Conservation (phyloP, 2,329 filamentous ascomycete species). For the Mollisia scopiformis region DNA sequence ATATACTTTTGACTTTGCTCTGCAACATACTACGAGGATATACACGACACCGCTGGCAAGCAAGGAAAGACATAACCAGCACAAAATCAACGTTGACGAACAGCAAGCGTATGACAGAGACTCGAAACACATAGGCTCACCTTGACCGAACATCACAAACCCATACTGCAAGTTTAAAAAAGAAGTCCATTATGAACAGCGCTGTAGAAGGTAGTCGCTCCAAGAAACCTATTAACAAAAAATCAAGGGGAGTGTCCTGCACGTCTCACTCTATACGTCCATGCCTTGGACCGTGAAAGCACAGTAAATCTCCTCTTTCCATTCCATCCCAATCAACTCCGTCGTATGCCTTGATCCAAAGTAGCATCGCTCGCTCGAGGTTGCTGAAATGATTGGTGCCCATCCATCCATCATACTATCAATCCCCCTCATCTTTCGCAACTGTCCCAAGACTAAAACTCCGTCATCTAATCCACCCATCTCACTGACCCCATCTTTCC, state of each 20-base stretch:
- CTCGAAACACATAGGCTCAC: too few species aligned
- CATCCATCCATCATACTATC: background rate
- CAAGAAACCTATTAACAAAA: background rate
- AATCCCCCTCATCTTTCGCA: background rate
- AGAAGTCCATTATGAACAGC: background rate
- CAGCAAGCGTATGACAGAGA: too few species aligned
- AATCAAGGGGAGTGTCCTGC: slow-evolving; percentile 16
- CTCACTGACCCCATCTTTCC: background rate
- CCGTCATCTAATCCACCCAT: too few species aligned
- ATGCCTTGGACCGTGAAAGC: slow-evolving; percentile 13
- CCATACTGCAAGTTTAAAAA: too few species aligned
- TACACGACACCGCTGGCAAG: too few species aligned
- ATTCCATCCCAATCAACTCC: background rate
- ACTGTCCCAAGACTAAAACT: background rate
- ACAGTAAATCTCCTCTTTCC: slow-evolving; percentile 1
- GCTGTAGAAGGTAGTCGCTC: background rate
- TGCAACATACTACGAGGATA: too few species aligned
- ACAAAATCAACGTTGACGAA: too few species aligned
- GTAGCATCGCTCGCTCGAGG: background rate
- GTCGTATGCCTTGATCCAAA: background rate
- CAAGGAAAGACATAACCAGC: too few species aligned
- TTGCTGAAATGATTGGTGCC: background rate
- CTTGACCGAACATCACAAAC: too few species aligned
- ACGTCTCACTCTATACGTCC: slow-evolving; percentile 18
- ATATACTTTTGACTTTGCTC: too few species aligned